A percentile compares a stretch with the other conserved stretches of the same genome.
phyloP scores from a whole-genome alignment of 805 yeast species.

The Zygosaccharomyces kombuchaensis region DNA sequence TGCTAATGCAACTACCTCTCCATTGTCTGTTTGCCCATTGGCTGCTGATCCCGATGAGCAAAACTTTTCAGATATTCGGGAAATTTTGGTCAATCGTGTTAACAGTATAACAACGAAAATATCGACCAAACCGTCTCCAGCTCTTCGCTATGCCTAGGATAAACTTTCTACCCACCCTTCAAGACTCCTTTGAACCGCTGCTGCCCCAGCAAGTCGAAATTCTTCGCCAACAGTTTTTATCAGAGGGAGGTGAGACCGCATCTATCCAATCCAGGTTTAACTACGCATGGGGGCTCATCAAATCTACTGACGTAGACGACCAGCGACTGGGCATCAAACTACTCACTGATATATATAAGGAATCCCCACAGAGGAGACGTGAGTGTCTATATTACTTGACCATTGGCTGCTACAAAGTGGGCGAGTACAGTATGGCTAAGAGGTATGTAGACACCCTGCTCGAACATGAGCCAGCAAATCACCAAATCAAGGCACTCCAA shows the following conservation, averaged over 20 bases:
- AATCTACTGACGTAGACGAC: slow-evolving; percentile 55
- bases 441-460: slow-evolving; percentile 76
- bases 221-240: slow-evolving; percentile 67
- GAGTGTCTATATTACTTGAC: slow-evolving; percentile 87
- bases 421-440: slow-evolving; percentile 82
- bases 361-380: slow-evolving; percentile 75
- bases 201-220: slow-evolving; percentile 71
- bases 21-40: not conserved
- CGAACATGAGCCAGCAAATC: slow-evolving; percentile 76
- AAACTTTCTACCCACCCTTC: slow-evolving; percentile 30
- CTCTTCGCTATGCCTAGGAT: slow-evolving; percentile 21
- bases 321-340: slow-evolving; percentile 78
- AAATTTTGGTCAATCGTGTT: not conserved
- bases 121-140: not conserved
- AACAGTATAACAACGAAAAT: not conserved
- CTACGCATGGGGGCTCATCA: slow-evolving; percentile 93
- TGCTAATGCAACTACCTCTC: not conserved
- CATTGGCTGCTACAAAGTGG: slow-evolving; percentile 81
- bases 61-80: slow-evolving; percentile 2
- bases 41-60: not conserved
- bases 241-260: slow-evolving; percentile 71
- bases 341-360: slow-evolving; percentile 64
- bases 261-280: slow-evolving; percentile 85
- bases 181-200: slow-evolving; percentile 43
- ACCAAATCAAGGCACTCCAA: slow-evolving; percentile 68